Evolutionary conservation across 2,329 filamentous ascomycete genomes (phyloP).

Genomic region (Fusarium sp.): DNA sequence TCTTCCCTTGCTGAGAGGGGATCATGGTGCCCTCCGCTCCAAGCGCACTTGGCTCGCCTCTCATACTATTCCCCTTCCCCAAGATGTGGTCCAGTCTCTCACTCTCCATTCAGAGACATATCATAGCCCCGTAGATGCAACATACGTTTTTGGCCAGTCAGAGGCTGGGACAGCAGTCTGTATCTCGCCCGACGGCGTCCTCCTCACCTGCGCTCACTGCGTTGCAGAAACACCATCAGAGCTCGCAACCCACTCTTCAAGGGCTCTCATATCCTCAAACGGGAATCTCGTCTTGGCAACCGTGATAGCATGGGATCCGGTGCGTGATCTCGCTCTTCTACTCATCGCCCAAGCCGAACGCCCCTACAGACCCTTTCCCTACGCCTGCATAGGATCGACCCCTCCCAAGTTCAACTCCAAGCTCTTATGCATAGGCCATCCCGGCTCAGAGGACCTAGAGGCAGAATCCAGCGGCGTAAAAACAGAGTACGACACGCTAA

Average conservation of each 20-base stretch:
- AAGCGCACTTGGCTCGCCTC: slow-evolving; percentile 41
- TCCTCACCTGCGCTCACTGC: slow-evolving; percentile 66
- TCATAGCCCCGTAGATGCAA: slow-evolving; percentile 40
- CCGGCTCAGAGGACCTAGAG: slow-evolving; percentile 60
- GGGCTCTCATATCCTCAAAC: slow-evolving; percentile 60
- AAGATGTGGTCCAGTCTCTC: slow-evolving; percentile 8
- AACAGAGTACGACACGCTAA: slow-evolving; percentile 61
- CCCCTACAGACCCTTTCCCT: slow-evolving; percentile 38
- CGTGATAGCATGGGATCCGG: slow-evolving; percentile 57
- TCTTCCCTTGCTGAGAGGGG: not conserved
- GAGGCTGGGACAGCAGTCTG: slow-evolving; percentile 66
- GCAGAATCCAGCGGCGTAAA: slow-evolving; percentile 48
- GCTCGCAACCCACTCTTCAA: slow-evolving; percentile 42
- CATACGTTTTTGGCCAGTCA: slow-evolving; percentile 62
- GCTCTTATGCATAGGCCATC: slow-evolving; percentile 54
- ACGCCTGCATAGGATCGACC: slow-evolving; percentile 23
- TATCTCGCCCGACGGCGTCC: slow-evolving; percentile 57
- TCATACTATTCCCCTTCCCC: slow-evolving; percentile 33
- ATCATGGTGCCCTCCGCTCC: slow-evolving; percentile 12
- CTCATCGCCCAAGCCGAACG: slow-evolving; percentile 52
- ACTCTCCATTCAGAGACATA: slow-evolving; percentile 6
- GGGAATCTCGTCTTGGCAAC: slow-evolving; percentile 56
- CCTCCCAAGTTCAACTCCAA: slow-evolving; percentile 36
- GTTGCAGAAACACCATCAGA: slow-evolving; percentile 58
- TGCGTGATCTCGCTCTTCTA: slow-evolving; percentile 62